phyloP scores from a whole-genome alignment of 75 land plant species.

The Sequoia sempervirens region DNA sequence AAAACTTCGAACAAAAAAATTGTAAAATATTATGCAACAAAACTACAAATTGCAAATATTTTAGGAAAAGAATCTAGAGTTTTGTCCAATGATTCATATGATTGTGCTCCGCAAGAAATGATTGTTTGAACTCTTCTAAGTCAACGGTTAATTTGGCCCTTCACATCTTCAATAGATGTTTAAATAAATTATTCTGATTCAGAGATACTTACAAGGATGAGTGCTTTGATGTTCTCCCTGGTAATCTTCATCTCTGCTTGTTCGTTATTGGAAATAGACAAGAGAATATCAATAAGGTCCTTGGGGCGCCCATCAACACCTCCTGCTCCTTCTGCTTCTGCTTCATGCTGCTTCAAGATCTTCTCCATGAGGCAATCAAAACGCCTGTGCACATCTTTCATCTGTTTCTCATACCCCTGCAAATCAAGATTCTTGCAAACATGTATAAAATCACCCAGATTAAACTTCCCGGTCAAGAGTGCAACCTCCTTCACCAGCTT shows the following conservation, averaged over 20 bases:
- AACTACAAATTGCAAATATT: no score
- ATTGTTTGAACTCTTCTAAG: no score
- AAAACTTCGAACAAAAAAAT: no score
- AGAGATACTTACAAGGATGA: constrained; percentile 18
- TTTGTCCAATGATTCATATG: no score
- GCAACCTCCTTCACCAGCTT: constrained; percentile 22
- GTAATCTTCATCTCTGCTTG: constrained; percentile 16
- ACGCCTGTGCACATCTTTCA: constrained; percentile 10
- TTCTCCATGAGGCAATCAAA: constrained; percentile 37
- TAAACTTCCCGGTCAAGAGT: constrained; percentile 28
- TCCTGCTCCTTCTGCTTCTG: not conserved
- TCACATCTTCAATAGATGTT: no score
- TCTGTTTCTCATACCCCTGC: constrained; percentile 26
- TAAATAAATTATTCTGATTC: not conserved
- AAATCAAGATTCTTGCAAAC: constrained; percentile 22
- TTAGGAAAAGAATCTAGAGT: no score
- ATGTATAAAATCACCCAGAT: constrained; percentile 23
- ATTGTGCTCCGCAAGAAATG: no score
- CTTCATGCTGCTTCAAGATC: constrained; percentile 25
- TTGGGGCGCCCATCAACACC: not conserved
- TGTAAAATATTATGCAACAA: no score
- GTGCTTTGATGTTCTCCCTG: constrained; percentile 20
- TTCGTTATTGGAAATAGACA: constrained; percentile 7
- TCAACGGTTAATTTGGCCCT: no score
- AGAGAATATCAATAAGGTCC: constrained; percentile 16